phyloP scores from a whole-genome alignment of 106 monocot species.

The Triglochin maritima region DNA sequence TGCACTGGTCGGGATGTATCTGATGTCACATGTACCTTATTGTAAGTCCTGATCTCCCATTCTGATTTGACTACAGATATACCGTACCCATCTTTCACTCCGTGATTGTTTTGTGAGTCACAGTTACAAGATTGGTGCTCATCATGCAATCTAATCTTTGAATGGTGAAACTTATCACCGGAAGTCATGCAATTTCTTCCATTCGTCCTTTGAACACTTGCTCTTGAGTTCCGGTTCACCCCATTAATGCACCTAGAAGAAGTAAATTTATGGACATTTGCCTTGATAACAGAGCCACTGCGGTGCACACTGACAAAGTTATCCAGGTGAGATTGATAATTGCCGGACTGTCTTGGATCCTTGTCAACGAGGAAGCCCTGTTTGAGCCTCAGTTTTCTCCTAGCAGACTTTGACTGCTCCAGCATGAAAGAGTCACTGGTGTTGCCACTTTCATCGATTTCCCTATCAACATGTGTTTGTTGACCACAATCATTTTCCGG shows the following conservation, averaged over 20 bases:
- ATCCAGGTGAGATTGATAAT: background rate
- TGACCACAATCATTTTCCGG: constrained; percentile 12
- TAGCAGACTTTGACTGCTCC: constrained; percentile 66
- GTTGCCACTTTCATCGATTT: constrained; percentile 8
- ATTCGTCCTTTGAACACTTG: constrained; percentile 25
- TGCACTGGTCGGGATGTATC: constrained; percentile 16
- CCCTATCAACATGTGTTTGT: constrained; percentile 25
- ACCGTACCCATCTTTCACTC: constrained; percentile 16
- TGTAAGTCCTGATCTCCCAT: constrained; percentile 26
- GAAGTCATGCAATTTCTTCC: constrained; percentile 29
- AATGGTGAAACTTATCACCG: constrained; percentile 30
- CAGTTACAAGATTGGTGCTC: constrained; percentile 37
- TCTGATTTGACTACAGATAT: constrained; percentile 11
- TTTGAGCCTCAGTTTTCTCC: constrained; percentile 40
- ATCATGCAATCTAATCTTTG: constrained; percentile 30
- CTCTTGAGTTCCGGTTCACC: constrained; percentile 27
- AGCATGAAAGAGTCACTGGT: constrained; percentile 28
- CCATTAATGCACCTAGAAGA: constrained; percentile 28
- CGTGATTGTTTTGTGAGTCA: constrained; percentile 18
- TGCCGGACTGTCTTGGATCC: constrained; percentile 30
- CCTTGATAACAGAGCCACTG: constrained; percentile 14
- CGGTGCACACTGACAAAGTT: constrained; percentile 1
- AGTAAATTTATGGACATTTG: background rate
- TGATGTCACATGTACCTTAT: constrained; percentile 9
- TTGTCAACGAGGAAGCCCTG: constrained; percentile 27